Evolutionary conservation across 768 basidiomycete genomes (phyloP).

Genomic region (Naganishia antarctica): DNA sequence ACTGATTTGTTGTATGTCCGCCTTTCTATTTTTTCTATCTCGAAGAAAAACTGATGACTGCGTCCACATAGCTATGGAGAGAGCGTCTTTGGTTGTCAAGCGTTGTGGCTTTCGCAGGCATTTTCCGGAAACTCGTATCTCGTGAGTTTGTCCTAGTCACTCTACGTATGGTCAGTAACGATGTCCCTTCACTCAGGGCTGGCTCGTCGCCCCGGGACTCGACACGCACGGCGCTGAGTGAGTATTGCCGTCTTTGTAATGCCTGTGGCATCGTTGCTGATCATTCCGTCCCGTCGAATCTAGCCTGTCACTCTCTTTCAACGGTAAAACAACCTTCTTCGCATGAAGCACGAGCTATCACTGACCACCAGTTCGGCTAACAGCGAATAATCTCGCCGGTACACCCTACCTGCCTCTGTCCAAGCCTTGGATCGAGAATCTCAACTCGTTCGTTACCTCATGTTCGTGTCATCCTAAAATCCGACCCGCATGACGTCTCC

Average conservation of each 20-base stretch:
- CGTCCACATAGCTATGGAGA: conserved; percentile 14
- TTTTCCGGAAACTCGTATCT: conserved; percentile 14
- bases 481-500: background rate
- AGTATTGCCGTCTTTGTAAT: background rate
- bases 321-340: background rate
- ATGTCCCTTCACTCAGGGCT: background rate
- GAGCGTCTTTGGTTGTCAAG: conserved; percentile 17
- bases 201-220: conserved; percentile 7
- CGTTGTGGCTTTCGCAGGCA: conserved; percentile 15
- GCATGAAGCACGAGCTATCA: background rate
- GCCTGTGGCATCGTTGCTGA: background rate
- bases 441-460: conserved; percentile 9
- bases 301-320: background rate
- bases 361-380: background rate
- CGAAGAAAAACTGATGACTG: no score
- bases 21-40: background rate
- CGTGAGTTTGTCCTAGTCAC: background rate
- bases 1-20: conserved; percentile 13
- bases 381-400: background rate
- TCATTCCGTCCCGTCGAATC: background rate
- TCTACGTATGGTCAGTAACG: background rate
- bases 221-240: conserved; percentile 16
- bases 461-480: background rate
- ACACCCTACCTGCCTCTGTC: conserved; percentile 3
- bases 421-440: conserved; percentile 7